Percentiles rank a stretch among this genome's conserved stretches.
These are phyloP conservation scores for Penicillium corylophilum DNA, from an alignment of 2,329 filamentous ascomycete species.

Conservation along the genomic window DNA sequence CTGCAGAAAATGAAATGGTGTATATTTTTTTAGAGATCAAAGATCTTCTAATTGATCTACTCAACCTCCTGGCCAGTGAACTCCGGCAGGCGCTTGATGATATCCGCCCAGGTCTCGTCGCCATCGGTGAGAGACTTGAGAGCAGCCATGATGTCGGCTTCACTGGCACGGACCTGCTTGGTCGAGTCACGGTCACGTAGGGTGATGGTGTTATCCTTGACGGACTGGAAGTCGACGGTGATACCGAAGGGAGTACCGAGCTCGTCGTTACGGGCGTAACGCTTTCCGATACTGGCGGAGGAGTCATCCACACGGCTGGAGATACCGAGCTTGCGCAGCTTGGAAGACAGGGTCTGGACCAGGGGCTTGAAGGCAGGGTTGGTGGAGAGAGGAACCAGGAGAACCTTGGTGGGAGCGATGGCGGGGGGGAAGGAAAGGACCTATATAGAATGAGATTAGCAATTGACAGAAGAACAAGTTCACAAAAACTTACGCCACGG, in stretches of 20 bases:
- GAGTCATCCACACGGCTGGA: constrained; percentile 88
- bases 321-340: constrained; percentile 72
- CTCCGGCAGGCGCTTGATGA: constrained; percentile 74
- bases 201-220: constrained; percentile 83
- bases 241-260: constrained; percentile 91
- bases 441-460: constrained; percentile 33
- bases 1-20: constrained; percentile 14
- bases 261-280: constrained; percentile 93
- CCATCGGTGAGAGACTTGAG: constrained; percentile 64
- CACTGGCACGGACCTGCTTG: constrained; percentile 80
- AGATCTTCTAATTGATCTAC: constrained; percentile 25
- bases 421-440: constrained; percentile 72
- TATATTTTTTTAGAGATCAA: constrained; percentile 17
- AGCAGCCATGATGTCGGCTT: constrained; percentile 76
- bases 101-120: constrained; percentile 66
- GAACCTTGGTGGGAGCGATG: constrained; percentile 91
- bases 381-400: constrained; percentile 83
- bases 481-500: constrained; percentile 68
- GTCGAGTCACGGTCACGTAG: constrained; percentile 88
- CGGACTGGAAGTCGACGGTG: constrained; percentile 92
- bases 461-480: not conserved
- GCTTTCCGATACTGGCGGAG: constrained; percentile 88
- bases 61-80: constrained; percentile 73
- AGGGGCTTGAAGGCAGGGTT: constrained; percentile 80
- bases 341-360: constrained; percentile 68